Conservation (phyloP, 768 basidiomycete genomes). For the Tulasnella sp. region DNA sequence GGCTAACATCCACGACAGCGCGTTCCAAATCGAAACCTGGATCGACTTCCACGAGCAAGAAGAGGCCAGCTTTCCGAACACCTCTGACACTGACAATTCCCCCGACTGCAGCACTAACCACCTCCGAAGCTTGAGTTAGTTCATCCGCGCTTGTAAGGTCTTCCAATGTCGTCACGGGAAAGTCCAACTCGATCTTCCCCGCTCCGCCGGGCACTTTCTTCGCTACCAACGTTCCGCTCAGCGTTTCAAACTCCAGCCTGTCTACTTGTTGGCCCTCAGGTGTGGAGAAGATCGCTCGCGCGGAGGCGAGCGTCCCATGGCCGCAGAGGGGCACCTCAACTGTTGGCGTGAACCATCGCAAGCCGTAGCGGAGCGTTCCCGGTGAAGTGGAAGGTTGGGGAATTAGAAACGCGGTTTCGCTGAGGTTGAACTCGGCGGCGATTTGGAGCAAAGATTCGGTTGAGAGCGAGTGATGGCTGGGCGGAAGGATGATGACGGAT, state of each 20-base stretch:
- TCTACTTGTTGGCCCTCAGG: constrained; percentile 17
- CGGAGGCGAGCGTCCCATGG: constrained; percentile 40
- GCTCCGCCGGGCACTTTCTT: background rate
- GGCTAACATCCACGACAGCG: constrained; percentile 28
- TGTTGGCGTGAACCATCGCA: too few relatives aligned
- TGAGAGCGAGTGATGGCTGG: background rate
- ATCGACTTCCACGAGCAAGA: constrained; percentile 36
- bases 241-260: constrained; percentile 33
- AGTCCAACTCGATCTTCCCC: constrained; percentile 34
- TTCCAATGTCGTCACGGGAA: constrained; percentile 32
- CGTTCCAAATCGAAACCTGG: constrained; percentile 31
- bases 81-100: constrained; percentile 30
- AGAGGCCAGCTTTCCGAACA: constrained; percentile 25
- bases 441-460: constrained; percentile 29
- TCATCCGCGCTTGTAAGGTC: background rate
- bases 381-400: too few relatives aligned
- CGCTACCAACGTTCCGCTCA: constrained; percentile 33
- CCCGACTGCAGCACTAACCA: too few relatives aligned
- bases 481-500: constrained; percentile 37
- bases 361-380: too few relatives aligned
- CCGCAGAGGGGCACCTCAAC: constrained; percentile 38
- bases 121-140: too few relatives aligned
- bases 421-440: too few relatives aligned
- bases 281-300: constrained; percentile 34
- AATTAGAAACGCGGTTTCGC: too few relatives aligned